Evolutionary conservation across 2,329 filamentous ascomycete species (phyloP), one percentile per base, ranked within the genome.

Genomic region (Chrysosporium keratinophilum): DNA sequence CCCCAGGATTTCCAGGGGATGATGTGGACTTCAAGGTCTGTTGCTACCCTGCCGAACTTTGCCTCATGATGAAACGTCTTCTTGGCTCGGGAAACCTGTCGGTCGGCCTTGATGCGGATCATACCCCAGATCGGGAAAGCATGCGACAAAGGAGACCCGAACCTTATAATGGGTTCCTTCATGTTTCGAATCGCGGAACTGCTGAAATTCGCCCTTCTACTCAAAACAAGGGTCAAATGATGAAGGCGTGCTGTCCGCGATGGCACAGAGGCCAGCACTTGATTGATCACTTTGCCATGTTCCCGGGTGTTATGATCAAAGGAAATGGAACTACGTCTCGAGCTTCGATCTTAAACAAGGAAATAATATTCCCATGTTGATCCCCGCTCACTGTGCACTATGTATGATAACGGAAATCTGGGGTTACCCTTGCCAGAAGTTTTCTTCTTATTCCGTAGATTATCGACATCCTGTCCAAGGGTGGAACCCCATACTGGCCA

Each of bases 81-180:
- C 20, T 46, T 39, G 33, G n/a, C 33, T 51, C 34, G 34, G 50
- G 42, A 40, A 40, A 19, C 41, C 46, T 3, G 14, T 31, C 33
- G 5, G 33, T 46, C 50, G 41, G 42, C 43, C 40, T 52, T 31
- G 15, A 46, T 11, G 41, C 42, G 50, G 50, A 52, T 52, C 50
- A 20, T 39, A 45, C 41, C 50, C 43, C 42, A 46, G 9, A 39
- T 44, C 12, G 19, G 34, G 14, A 37, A 39, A 40, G 19, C 33
- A 31, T 28, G 40, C 12, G 44, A 19, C 35, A 31, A 17, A 33
- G 23, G n/a, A 39, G 17, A 12, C 14, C 10, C 3, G 33, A 48
- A 48, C 7, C 31, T 34, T 48, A 23, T 40, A 20, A 49, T 49
- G 19, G 23, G 39, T 50, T 17, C 5, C 28, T 7, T n/a, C 12